phyloP scores from a whole-genome alignment of 1,139 yeast species.

The Trichomonascaceae sp. region DNA sequence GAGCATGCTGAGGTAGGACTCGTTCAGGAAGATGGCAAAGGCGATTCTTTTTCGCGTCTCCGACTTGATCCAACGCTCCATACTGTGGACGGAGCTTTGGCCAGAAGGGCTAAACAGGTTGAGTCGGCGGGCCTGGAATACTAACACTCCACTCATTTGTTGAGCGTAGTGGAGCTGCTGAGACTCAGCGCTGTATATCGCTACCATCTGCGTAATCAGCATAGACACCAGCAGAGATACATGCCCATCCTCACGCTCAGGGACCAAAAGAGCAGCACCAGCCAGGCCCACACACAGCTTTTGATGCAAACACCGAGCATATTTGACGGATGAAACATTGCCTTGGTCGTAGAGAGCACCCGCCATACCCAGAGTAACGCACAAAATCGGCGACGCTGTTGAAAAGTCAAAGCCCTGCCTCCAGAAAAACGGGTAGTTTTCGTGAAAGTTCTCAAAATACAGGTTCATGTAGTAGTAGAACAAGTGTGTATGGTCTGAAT shows the following conservation, averaged over 20 bases:
- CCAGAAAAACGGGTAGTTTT: slow-evolving; percentile 2
- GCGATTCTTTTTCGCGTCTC: slow-evolving; percentile 2
- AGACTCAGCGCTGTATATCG: slow-evolving; percentile 3
- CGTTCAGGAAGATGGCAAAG: slow-evolving; percentile 3
- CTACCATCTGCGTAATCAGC: slow-evolving; percentile 4
- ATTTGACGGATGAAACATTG: not conserved
- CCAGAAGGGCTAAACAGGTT: slow-evolving; percentile 1
- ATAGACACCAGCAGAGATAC: slow-evolving; percentile 3
- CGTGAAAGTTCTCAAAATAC: slow-evolving; percentile 2
- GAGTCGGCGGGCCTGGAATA: slow-evolving; percentile 2
- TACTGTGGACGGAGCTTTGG: slow-evolving; percentile 1
- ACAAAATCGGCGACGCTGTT: slow-evolving; percentile 1
- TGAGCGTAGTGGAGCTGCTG: slow-evolving; percentile 3
- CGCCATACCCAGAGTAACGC: slow-evolving; percentile 3
- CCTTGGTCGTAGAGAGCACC: slow-evolving; percentile 2
- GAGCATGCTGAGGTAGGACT: slow-evolving; percentile 3
- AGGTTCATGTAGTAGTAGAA: slow-evolving; percentile 2
- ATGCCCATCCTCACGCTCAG: slow-evolving; percentile 3
- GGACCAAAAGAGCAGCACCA: slow-evolving; percentile 1
- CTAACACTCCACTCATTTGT: slow-evolving; percentile 4
- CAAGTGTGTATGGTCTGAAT: slow-evolving; percentile 1
- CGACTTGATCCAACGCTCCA: slow-evolving; percentile 2
- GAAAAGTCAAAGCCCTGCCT: slow-evolving; percentile 3
- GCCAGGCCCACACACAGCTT: slow-evolving; percentile 2
- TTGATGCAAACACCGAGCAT: not conserved